These are phyloP conservation scores for Annulohypoxylon maeteangense DNA, from an alignment of 495 filamentous ascomycete species.

Conservation along the genomic window DNA sequence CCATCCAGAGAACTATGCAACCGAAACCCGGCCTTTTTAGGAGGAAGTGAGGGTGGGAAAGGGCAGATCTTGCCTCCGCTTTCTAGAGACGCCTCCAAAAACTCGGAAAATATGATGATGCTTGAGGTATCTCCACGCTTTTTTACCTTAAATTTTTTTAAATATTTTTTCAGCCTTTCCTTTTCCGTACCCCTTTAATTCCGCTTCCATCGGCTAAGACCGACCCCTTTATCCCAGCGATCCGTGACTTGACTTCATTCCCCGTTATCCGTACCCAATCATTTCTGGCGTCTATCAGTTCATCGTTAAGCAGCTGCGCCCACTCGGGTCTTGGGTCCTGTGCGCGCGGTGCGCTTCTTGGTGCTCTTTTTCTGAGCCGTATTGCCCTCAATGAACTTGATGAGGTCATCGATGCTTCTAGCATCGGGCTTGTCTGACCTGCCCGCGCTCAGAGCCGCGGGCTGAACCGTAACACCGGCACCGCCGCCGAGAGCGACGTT, in stretches of 20 bases:
- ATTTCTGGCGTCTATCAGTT: neutral
- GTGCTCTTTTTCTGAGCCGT: constrained; percentile 69
- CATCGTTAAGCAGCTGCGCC: constrained; percentile 38
- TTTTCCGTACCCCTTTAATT: constrained; percentile 10
- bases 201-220: constrained; percentile 1
- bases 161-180: neutral
- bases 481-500: constrained; percentile 57
- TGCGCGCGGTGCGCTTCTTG: constrained; percentile 74
- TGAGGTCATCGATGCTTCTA: constrained; percentile 83
- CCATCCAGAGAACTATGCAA: constrained; percentile 26
- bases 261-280: constrained; percentile 13
- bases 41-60: neutral
- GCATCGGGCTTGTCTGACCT: constrained; percentile 64
- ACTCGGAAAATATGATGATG: constrained; percentile 3
- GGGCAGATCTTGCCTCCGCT: constrained; percentile 14
- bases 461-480: constrained; percentile 40
- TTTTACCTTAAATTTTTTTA: neutral
- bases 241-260: constrained; percentile 12
- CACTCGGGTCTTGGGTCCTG: constrained; percentile 78
- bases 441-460: constrained; percentile 32
- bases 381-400: constrained; percentile 86
- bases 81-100: constrained; percentile 18
- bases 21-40: constrained; percentile 1
- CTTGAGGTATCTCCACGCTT: constrained; percentile 1
- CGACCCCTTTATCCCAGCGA: neutral